A percentile compares a stretch with the other conserved stretches of the same genome.
Conservation (phyloP, 1,284 basidiomycete genomes). For the Golubevia sp. region DNA sequence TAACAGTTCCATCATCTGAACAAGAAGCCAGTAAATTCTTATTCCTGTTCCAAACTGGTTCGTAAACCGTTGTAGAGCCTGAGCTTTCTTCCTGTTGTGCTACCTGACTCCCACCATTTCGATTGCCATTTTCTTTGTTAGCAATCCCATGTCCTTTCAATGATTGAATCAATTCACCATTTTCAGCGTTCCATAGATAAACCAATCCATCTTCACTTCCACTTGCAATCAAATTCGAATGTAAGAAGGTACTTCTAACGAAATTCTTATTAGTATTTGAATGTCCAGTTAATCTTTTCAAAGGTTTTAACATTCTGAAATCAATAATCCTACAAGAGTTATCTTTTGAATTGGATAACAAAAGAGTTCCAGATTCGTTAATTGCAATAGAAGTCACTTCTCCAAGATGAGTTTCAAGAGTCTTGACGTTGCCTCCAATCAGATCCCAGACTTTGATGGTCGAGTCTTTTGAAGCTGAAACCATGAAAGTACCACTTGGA, state of each 20-base stretch:
- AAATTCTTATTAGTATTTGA: slow-evolving; percentile 66
- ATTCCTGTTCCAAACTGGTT: slow-evolving; percentile 63
- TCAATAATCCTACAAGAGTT: slow-evolving; percentile 64
- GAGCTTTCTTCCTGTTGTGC: slow-evolving; percentile 22
- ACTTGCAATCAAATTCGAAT: slow-evolving; percentile 62
- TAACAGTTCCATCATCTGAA: slow-evolving; percentile 64
- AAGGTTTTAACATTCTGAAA: slow-evolving; percentile 62
- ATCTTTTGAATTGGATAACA: slow-evolving; percentile 65
- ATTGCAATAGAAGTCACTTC: slow-evolving; percentile 65
- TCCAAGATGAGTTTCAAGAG: slow-evolving; percentile 64
- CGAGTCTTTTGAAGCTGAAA: slow-evolving; percentile 65
- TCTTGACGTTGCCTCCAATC: slow-evolving; percentile 64
- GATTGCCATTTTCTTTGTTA: slow-evolving; percentile 38
- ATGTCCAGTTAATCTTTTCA: slow-evolving; percentile 65
- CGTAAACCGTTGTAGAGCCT: slow-evolving; percentile 61
- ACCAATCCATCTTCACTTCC: slow-evolving; percentile 63
- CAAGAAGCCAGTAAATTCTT: slow-evolving; percentile 62
- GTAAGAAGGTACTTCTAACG: slow-evolving; percentile 63
- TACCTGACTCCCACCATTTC: slow-evolving; percentile 52
- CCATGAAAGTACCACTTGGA: slow-evolving; percentile 63
- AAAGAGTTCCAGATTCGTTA: slow-evolving; percentile 63
- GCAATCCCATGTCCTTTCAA: slow-evolving; percentile 43
- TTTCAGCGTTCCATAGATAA: slow-evolving; percentile 60
- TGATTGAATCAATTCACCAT: slow-evolving; percentile 52
- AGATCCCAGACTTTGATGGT: slow-evolving; percentile 65